phyloP scores from a whole-genome alignment of 129 eudicot genomes.

The Solidago caesia region DNA sequence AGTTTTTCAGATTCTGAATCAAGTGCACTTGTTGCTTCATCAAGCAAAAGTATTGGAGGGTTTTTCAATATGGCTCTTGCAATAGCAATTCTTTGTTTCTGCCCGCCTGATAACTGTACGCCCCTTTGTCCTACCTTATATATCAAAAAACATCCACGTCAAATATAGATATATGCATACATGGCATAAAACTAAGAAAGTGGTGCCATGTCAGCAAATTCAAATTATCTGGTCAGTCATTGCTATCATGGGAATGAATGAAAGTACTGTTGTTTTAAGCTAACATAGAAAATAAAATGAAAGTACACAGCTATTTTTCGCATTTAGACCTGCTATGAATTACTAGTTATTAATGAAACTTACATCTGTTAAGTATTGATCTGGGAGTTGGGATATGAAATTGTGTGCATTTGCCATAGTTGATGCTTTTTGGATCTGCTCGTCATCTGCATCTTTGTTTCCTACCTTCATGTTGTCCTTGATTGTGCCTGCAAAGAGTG shows the following conservation, averaged over 20 bases:
- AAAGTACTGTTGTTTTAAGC: neutral
- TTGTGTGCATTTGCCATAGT: conserved; percentile 71
- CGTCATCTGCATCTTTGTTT: conserved; percentile 55
- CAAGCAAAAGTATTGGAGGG: conserved; percentile 84
- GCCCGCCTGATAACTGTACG: conserved; percentile 78
- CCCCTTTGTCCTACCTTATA: conserved; percentile 76
- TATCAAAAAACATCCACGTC: conserved; percentile 5
- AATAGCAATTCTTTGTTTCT: conserved; percentile 79
- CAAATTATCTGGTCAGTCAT: too few relatives aligned
- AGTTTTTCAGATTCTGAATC: conserved; percentile 84
- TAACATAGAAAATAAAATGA: too few relatives aligned
- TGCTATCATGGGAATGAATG: neutral
- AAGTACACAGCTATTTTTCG: too few relatives aligned
- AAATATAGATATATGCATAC: conserved; percentile 2
- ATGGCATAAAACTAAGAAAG: neutral
- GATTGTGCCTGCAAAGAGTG: conserved; percentile 76
- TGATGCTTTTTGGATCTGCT: conserved; percentile 62
- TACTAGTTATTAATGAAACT: conserved; percentile 24
- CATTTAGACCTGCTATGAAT: neutral
- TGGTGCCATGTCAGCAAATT: neutral
- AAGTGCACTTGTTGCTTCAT: conserved; percentile 88
- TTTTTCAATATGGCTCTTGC: conserved; percentile 78
- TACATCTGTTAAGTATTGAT: conserved; percentile 74
- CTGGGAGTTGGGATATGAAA: conserved; percentile 81
- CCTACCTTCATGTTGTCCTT: conserved; percentile 74